Evolutionary conservation across 2,329 filamentous ascomycete species (phyloP).

Genomic region (Monilinia laxa): DNA sequence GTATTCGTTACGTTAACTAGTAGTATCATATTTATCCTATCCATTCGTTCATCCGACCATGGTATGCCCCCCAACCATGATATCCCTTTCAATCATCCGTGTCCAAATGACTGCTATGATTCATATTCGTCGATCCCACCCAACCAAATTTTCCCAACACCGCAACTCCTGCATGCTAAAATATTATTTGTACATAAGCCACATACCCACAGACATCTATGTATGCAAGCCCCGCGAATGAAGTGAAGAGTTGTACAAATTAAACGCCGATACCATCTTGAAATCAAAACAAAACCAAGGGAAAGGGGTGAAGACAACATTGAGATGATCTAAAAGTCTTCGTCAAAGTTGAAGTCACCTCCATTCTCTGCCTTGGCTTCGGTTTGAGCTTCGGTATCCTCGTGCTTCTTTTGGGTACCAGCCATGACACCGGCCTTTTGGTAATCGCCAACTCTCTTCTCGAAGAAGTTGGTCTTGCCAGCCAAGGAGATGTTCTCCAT

Average conservation of each 20-base stretch:
- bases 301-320: slow-evolving; percentile 34
- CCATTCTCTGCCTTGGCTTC: slow-evolving; percentile 58
- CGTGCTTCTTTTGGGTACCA: slow-evolving; percentile 74
- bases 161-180: slow-evolving; percentile 33
- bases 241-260: slow-evolving; percentile 29
- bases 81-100: slow-evolving; percentile 25
- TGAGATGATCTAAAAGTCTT: slow-evolving; percentile 95
- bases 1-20: slow-evolving; percentile 26
- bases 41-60: slow-evolving; percentile 18
- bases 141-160: slow-evolving; percentile 26
- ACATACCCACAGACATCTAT: slow-evolving; percentile 32
- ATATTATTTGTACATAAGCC: slow-evolving; percentile 14
- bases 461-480: slow-evolving; percentile 99
- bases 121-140: slow-evolving; percentile 16
- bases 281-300: slow-evolving; percentile 27
- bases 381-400: slow-evolving; percentile 47
- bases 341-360: slow-evolving; percentile 89
- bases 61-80: slow-evolving; percentile 13
- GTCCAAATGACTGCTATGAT: slow-evolving; percentile 18
- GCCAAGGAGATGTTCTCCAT: slow-evolving; percentile 99
- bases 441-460: slow-evolving; percentile 99
- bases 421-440: slow-evolving; percentile 99
- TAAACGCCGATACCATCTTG: slow-evolving; percentile 17
- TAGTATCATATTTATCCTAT: slow-evolving; percentile 24
- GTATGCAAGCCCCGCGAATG: slow-evolving; percentile 32